Conservation (phyloP, 768 basidiomycete genomes). For the Boletus pseudo-olivaceus region DNA sequence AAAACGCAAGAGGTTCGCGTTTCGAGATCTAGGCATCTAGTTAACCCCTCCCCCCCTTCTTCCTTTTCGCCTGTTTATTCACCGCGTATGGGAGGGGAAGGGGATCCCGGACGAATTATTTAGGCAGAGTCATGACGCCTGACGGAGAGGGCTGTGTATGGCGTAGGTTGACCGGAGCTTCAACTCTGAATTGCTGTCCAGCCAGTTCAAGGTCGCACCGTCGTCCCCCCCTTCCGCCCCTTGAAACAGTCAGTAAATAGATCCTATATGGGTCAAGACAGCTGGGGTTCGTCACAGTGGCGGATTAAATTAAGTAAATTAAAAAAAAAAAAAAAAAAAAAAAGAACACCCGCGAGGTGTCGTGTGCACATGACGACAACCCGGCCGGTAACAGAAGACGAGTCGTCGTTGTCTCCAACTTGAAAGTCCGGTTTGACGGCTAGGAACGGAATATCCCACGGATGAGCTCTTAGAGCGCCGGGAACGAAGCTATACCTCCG, state of each 20-base stretch:
- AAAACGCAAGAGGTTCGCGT: slow-evolving; percentile 16
- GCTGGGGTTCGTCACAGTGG: background rate
- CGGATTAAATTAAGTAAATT: background rate
- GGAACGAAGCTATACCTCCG: background rate
- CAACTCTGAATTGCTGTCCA: background rate
- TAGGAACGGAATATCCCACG: background rate
- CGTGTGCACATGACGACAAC: background rate
- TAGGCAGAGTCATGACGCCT: background rate
- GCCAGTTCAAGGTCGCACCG: background rate
- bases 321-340: too few species aligned
- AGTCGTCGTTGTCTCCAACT: background rate
- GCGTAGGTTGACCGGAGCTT: slow-evolving; percentile 5
- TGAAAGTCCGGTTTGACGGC: background rate
- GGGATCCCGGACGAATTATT: background rate
- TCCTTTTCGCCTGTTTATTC: background rate
- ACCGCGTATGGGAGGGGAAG: background rate
- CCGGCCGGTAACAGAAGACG: background rate
- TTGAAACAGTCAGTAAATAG: background rate
- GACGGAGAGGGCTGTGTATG: background rate
- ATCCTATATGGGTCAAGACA: background rate
- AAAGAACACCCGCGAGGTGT: background rate
- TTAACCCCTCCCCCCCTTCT: background rate
- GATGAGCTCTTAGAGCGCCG: background rate
- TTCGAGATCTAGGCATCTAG: background rate
- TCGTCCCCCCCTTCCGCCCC: background rate